Evolutionary conservation across 2,329 filamentous ascomycete species (phyloP), one percentile per base, ranked within the genome.

Genomic region (Emergomyces orientalis): DNA sequence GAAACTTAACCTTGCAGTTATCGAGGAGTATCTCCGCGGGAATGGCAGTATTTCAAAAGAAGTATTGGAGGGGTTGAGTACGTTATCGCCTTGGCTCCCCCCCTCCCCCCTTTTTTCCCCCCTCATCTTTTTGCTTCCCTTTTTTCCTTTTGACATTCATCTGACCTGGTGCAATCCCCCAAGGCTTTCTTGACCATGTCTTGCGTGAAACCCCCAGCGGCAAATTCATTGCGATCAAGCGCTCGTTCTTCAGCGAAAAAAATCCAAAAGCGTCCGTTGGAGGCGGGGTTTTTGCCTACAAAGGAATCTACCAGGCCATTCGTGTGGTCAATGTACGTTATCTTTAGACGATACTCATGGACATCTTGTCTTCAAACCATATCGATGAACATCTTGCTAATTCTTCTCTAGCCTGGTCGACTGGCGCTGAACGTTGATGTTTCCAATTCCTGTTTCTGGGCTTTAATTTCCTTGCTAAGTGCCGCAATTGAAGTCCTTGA

Each of bases 391-490:
- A 32, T 59, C 34, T 39, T 43, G 60, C 65, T 72, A 64, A 74
- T 73, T 64, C 39, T 73, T 19, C 19, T 64, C n/a, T 71, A 82
- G 71, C 81, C 84, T 39, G 82, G 84, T 32, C 85, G 84, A 9
- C 80, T 97, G 6, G 85, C 89, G 0, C 79, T 99, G 72, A 97
- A 97, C 69, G 86, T 96, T 13, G 93, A 99, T 70, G 88, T 96
- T 37, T 88, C 92, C 63, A 96, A 97, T 71, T 89, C 90, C 0
- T 89, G 89, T 14, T 99, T 99, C 77, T 97, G 90, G 88, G 81
- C 79, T 41, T 73, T 73, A 13, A 74, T 67, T n/a, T 70, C 71
- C 9, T 67, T 79, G 17, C 67, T 75, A 30, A 71, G 71, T 19
- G 69, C 73, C 9, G 73, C 76, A 22, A 69, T 74, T 61, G 71